A percentile compares a stretch with the other conserved stretches of the same genome.
phyloP scores from a whole-genome alignment of 176 grass and related monocot genomes.

The Typha latifolia region DNA sequence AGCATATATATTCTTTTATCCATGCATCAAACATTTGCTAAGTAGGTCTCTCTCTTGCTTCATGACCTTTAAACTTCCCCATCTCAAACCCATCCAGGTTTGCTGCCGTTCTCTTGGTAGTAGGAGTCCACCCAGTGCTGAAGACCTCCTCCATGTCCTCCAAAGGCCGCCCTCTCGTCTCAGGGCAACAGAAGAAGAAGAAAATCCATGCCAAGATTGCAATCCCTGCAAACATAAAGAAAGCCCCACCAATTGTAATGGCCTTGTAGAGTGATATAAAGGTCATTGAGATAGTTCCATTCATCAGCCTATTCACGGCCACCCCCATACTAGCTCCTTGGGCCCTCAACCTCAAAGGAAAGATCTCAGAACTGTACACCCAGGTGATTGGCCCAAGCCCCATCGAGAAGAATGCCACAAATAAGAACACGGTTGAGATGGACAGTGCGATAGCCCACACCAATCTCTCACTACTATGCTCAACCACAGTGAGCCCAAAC shows the following conservation, averaged over 20 bases:
- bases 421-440: constrained; percentile 27
- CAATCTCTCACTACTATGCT: constrained; percentile 3
- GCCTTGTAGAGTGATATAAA: constrained; percentile 51
- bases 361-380: constrained; percentile 46
- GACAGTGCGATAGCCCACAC: constrained; percentile 22
- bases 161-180: constrained; percentile 33
- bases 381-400: constrained; percentile 47
- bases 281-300: constrained; percentile 38
- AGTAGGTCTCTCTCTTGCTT: background rate
- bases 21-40: background rate
- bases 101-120: background rate
- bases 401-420: constrained; percentile 41
- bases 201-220: constrained; percentile 15
- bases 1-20: too few species aligned
- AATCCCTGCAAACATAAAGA: constrained; percentile 37
- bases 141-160: constrained; percentile 44
- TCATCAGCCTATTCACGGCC: constrained; percentile 43
- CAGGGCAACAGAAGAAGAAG: constrained; percentile 29
- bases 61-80: background rate
- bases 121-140: background rate
- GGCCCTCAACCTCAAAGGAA: constrained; percentile 37
- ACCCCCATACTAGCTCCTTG: constrained; percentile 45
- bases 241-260: constrained; percentile 33
- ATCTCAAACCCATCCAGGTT: background rate
- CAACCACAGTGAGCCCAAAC: constrained; percentile 27